phyloP scores from a whole-genome alignment of 768 basidiomycete genomes.

The Kwoniella sp. region DNA sequence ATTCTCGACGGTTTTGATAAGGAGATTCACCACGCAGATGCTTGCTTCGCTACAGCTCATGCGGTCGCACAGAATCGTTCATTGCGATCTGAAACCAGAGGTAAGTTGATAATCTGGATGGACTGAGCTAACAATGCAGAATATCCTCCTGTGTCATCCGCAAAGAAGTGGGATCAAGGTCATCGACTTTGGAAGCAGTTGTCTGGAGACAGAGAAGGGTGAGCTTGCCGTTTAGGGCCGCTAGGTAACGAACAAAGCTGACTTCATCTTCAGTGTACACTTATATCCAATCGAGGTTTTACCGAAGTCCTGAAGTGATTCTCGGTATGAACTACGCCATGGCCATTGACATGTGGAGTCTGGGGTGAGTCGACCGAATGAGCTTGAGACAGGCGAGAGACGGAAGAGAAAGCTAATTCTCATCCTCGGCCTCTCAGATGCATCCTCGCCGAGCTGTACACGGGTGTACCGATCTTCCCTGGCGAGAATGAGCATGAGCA shows the following conservation, averaged over 20 bases:
- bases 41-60: conserved; percentile 85
- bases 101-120: conserved; percentile 58
- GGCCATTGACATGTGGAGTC: conserved; percentile 99
- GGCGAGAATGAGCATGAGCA: conserved; percentile 99
- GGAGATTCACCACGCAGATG: conserved; percentile 96
- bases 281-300: conserved; percentile 98
- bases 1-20: conserved; percentile 92
- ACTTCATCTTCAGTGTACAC: conserved; percentile 76
- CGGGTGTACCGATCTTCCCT: conserved; percentile 97
- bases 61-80: conserved; percentile 95
- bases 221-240: conserved; percentile 50
- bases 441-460: conserved; percentile 94
- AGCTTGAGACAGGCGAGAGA: not conserved
- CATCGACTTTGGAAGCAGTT: conserved; percentile 98
- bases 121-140: conserved; percentile 60
- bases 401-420: conserved; percentile 1
- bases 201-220: conserved; percentile 99
- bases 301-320: conserved; percentile 99
- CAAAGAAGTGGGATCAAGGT: conserved; percentile 96
- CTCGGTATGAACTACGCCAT: conserved; percentile 99
- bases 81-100: conserved; percentile 99
- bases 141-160: conserved; percentile 90
- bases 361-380: conserved; percentile 61
- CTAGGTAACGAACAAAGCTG: conserved; percentile 21
- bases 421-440: too few relatives aligned